A percentile compares a stretch with the other conserved stretches of the same genome.
phyloP scores from a whole-genome alignment of 306 rosid genomes.

The Vachellia collinsii region DNA sequence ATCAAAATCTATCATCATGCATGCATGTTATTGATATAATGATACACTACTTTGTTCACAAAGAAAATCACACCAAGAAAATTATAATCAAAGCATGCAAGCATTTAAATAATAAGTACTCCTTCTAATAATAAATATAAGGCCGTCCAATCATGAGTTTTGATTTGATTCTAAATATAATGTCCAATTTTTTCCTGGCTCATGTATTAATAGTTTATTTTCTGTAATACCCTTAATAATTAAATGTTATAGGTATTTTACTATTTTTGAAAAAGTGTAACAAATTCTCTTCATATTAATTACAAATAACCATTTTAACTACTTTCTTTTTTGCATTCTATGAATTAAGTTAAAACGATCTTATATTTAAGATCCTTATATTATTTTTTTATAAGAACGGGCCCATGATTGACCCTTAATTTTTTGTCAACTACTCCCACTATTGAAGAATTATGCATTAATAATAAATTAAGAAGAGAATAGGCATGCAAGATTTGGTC shows the following conservation, averaged over 20 bases:
- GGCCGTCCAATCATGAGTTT: too few species aligned
- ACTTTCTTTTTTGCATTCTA: too few species aligned
- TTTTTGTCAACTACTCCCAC: conserved; percentile 42
- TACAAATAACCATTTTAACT: too few species aligned
- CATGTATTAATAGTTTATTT: neutral
- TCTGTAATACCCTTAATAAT: neutral
- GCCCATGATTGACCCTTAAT: conserved; percentile 33
- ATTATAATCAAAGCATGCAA: neutral
- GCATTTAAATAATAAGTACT: neutral
- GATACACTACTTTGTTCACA: too few species aligned
- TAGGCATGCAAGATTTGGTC: neutral
- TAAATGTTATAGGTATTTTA: too few species aligned
- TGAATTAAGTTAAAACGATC: too few species aligned
- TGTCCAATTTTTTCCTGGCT: too few species aligned
- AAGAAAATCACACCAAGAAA: too few species aligned
- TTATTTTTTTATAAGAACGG: neutral
- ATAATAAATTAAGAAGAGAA: neutral
- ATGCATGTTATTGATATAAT: neutral
- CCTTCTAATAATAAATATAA: neutral
- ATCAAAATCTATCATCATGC: neutral
- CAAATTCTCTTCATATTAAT: too few species aligned
- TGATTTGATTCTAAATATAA: too few species aligned
- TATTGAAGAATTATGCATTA: conserved; percentile 28
- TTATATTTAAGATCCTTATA: too few species aligned
- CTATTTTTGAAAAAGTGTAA: too few species aligned